phyloP scores from a whole-genome alignment of 2,329 filamentous ascomycete species.

The Trichothecium sympodiale region DNA sequence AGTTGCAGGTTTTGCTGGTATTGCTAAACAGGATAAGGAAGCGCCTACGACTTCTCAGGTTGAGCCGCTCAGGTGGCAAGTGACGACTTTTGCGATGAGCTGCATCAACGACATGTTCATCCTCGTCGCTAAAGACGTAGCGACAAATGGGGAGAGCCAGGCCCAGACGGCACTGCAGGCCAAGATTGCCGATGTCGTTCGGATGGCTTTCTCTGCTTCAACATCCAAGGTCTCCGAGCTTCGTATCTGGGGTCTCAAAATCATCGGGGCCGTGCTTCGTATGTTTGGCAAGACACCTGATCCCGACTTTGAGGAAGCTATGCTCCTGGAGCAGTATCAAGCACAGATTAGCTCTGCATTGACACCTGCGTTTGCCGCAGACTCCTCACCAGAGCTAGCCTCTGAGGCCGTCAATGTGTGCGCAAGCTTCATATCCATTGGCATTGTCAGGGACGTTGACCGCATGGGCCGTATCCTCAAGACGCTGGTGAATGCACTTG shows the following conservation, averaged over 20 bases:
- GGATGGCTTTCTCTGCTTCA: constrained; percentile 94
- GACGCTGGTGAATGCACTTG: constrained; percentile 77
- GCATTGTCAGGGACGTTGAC: constrained; percentile 93
- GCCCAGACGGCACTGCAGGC: constrained; percentile 72
- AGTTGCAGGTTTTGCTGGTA: constrained; percentile 82
- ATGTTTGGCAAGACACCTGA: constrained; percentile 94
- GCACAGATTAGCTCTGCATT: constrained; percentile 95
- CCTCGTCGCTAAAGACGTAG: constrained; percentile 67
- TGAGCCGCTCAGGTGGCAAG: constrained; percentile 90
- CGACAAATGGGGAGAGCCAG: constrained; percentile 65
- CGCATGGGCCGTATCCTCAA: constrained; percentile 98
- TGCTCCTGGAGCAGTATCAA: constrained; percentile 94
- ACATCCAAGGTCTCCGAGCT: constrained; percentile 87
- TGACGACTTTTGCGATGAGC: constrained; percentile 84
- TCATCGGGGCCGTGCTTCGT: constrained; percentile 86
- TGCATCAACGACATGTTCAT: constrained; percentile 75
- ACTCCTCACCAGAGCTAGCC: constrained; percentile 91
- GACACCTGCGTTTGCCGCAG: constrained; percentile 88
- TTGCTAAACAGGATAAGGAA: constrained; percentile 45
- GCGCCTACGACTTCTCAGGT: constrained; percentile 48
- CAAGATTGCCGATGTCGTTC: constrained; percentile 81
- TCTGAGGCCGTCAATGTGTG: constrained; percentile 96
- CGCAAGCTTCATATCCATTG: constrained; percentile 93
- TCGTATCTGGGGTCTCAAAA: constrained; percentile 81
- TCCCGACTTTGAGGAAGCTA: constrained; percentile 94